Conservation (phyloP, 2,329 filamentous ascomycete genomes). For the Thermomyces lanuginosus region DNA sequence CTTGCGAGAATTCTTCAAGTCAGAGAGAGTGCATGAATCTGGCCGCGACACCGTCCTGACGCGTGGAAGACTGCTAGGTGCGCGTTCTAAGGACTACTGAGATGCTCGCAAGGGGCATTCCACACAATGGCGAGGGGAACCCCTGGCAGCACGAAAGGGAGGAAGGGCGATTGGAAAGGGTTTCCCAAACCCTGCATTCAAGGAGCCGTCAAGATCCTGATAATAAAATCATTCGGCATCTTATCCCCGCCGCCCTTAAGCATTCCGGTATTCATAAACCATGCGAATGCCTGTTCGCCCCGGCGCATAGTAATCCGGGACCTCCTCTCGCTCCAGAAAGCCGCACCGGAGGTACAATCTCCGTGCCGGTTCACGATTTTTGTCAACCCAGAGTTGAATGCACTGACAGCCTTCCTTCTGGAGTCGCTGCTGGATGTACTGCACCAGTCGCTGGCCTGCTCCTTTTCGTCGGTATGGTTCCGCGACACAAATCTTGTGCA, state of each 20-base stretch:
- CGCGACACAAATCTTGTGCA: conserved; percentile 38
- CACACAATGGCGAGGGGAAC: conserved; percentile 7
- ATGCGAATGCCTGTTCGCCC: conserved; percentile 33
- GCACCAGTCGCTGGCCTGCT: conserved; percentile 31
- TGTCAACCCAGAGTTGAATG: conserved; percentile 33
- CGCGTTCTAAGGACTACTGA: conserved; percentile 19
- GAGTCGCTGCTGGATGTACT: conserved; percentile 19
- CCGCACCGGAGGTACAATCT: conserved; percentile 30
- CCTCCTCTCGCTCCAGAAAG: conserved; percentile 31
- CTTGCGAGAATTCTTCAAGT: too few species aligned
- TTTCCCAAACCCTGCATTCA: conserved; percentile 6
- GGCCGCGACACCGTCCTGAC: too few species aligned
- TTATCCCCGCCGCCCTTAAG: conserved; percentile 1
- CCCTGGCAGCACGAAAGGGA: conserved; percentile 8
- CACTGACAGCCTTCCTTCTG: conserved; percentile 1
- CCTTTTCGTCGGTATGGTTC: conserved; percentile 31
- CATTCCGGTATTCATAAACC: conserved; percentile 16
- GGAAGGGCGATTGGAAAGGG: conserved; percentile 9
- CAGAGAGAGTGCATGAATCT: too few species aligned
- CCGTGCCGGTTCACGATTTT: conserved; percentile 29
- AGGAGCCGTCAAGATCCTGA: conserved; percentile 9
- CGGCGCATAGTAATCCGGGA: conserved; percentile 35
- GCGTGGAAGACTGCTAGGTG: conserved; percentile 11
- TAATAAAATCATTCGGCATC: neutral
- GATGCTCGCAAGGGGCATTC: conserved; percentile 23